phyloP scores from a whole-genome alignment of 306 rosid genomes.

The Fragaria vesca region DNA sequence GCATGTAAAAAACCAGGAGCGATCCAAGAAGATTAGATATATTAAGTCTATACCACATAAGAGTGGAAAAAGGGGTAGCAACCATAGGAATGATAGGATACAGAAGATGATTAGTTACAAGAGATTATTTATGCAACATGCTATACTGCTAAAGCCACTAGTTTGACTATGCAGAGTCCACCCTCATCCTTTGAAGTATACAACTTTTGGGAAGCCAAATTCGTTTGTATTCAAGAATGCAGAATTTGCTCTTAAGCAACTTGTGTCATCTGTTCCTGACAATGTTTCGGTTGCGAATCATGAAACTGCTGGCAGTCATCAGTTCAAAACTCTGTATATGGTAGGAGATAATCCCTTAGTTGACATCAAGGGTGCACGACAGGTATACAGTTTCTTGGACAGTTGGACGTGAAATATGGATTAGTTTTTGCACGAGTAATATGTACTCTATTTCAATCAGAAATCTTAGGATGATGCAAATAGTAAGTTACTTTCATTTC shows the following conservation, averaged over 20 bases:
- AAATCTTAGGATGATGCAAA: slow-evolving; percentile 12
- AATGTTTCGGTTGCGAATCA: slow-evolving; percentile 20
- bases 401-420: background rate
- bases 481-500: slow-evolving; percentile 27
- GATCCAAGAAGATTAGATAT: background rate
- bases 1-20: background rate
- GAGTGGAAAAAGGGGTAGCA: background rate
- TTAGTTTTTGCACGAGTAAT: background rate
- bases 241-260: slow-evolving; percentile 59
- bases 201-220: slow-evolving; percentile 80
- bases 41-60: background rate
- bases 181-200: slow-evolving; percentile 55
- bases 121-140: background rate
- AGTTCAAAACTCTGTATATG: slow-evolving; percentile 74
- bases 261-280: slow-evolving; percentile 25
- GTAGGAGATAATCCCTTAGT: slow-evolving; percentile 93
- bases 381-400: slow-evolving; percentile 44
- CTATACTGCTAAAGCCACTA: background rate
- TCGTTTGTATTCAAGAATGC: slow-evolving; percentile 84
- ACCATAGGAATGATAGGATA: background rate
- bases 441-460: background rate
- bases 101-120: background rate
- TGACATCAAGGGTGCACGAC: slow-evolving; percentile 74
- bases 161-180: slow-evolving; percentile 52
- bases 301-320: slow-evolving; percentile 29